Evolutionary conservation across 2,329 filamentous ascomycete genomes (phyloP), one percentile per base, ranked within the genome.

Genomic region (Hymenoscyphus occultus): DNA sequence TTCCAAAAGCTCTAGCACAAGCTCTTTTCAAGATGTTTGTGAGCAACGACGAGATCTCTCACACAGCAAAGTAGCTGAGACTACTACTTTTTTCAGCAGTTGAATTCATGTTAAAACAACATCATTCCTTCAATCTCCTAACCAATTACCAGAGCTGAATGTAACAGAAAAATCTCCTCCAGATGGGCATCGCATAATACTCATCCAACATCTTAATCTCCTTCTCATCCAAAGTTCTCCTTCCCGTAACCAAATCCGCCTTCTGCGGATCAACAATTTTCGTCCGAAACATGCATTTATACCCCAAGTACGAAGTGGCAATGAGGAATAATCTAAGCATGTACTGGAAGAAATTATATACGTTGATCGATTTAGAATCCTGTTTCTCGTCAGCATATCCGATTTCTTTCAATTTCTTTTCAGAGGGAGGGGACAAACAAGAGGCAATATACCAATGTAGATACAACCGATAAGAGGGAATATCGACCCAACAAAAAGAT

Each of bases 181-280:
- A 57, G 1, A 2, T 10, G 9, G 28, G 28, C 54, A 22, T 57
- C 13, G 32, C 39, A 19, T 67, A 63, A 22, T 67, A 67, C 28
- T 62, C 63, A 48, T 63, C 56, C 40, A 67, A 56, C 57, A 61
- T 62, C 48, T 48, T 42, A 19, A 67, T 56, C 28, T 67, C 65
- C 28, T 65, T 61, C 35, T 35, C 54, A 14, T 28, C 22, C 31
- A 67, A 56, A 22, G 64, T 63, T 51, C 66, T 61, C 28, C 66
- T 65, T 28, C 66, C 66, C 56, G 61, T 67, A 9, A 59, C 57
- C n/a, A 67, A 51, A 64, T 67, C 66, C 32, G 57, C 61, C 39
- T 64, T 64, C 32, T 59, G 60, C 2, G 61, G 56, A 45, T 67
- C 64, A 7, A 61, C 57, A 13, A 65, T 48, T 22, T 64, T 65